phyloP scores from a whole-genome alignment of 2,329 filamentous ascomycete genomes.

The Penicillium sp. region DNA sequence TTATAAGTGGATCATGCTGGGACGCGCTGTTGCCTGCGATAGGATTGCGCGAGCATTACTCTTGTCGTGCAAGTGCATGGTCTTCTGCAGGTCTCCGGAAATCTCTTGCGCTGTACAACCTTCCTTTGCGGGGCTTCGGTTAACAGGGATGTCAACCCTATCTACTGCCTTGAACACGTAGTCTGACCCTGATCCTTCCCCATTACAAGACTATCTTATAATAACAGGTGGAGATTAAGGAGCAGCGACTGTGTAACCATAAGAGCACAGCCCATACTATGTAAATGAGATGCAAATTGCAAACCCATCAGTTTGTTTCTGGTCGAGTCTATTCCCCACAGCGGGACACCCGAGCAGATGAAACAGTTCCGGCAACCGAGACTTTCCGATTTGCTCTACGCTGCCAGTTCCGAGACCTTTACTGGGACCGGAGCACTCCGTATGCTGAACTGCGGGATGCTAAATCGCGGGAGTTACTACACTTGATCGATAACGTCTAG shows the following conservation, averaged over 20 bases:
- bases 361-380: conserved; percentile 22
- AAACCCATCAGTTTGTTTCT: not conserved
- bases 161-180: not conserved
- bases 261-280: not conserved
- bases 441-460: conserved; percentile 15
- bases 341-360: conserved; percentile 22
- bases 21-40: not conserved
- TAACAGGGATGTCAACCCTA: not conserved
- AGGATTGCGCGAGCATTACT: not conserved
- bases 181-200: not conserved
- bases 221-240: conserved; percentile 1
- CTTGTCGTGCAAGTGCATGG: not conserved
- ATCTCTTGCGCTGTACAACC: not conserved
- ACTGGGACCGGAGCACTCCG: conserved; percentile 19
- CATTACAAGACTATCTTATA: conserved; percentile 2
- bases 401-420: not conserved
- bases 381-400: conserved; percentile 23
- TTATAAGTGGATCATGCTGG: not conserved
- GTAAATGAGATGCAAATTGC: not conserved
- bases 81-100: not conserved
- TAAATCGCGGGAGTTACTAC: conserved; percentile 16
- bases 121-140: not conserved
- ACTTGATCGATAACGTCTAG: conserved; percentile 12
- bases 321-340: conserved; percentile 19
- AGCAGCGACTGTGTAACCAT: not conserved